Evolutionary conservation across 2,329 filamentous ascomycete species (phyloP).

Genomic region (Falciphora oryzae): DNA sequence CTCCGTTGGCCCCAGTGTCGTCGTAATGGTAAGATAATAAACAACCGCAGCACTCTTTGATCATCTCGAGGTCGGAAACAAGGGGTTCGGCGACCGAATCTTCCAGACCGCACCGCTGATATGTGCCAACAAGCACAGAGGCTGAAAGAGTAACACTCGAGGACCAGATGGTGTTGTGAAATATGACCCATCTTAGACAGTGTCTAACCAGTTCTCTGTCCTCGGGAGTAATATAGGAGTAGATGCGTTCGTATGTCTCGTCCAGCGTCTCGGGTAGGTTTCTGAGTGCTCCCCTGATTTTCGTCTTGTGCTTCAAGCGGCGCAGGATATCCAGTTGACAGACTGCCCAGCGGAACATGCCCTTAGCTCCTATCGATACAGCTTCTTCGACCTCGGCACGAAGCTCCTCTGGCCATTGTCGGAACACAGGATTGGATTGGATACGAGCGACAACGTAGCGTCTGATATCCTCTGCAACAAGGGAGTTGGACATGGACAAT

Average conservation of each 20-base stretch:
- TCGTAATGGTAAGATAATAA: background rate
- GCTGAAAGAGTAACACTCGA: too few relatives aligned
- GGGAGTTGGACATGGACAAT: constrained; percentile 6
- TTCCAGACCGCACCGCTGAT: too few relatives aligned
- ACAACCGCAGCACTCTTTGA: constrained; percentile 6
- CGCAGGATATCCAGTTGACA: constrained; percentile 17
- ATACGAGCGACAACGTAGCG: constrained; percentile 9
- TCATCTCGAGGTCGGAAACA: background rate
- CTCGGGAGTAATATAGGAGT: constrained; percentile 1
- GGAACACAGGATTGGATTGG: constrained; percentile 3
- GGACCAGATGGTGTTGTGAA: background rate
- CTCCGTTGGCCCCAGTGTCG: background rate
- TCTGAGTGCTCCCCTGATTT: constrained; percentile 7
- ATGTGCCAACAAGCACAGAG: too few relatives aligned
- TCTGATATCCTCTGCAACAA: constrained; percentile 14
- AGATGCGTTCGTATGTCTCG: constrained; percentile 5
- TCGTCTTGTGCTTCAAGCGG: constrained; percentile 5
- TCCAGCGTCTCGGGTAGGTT: constrained; percentile 13
- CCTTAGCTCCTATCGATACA: constrained; percentile 10
- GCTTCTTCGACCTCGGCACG: constrained; percentile 7
- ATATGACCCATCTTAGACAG: constrained; percentile 1
- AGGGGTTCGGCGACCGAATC: background rate
- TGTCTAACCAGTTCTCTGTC: background rate
- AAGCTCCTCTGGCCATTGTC: constrained; percentile 9
- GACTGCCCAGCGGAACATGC: constrained; percentile 19